Evolutionary conservation across 1,284 basidiomycete species (phyloP).

Genomic region (Nidula niveotomentosa): DNA sequence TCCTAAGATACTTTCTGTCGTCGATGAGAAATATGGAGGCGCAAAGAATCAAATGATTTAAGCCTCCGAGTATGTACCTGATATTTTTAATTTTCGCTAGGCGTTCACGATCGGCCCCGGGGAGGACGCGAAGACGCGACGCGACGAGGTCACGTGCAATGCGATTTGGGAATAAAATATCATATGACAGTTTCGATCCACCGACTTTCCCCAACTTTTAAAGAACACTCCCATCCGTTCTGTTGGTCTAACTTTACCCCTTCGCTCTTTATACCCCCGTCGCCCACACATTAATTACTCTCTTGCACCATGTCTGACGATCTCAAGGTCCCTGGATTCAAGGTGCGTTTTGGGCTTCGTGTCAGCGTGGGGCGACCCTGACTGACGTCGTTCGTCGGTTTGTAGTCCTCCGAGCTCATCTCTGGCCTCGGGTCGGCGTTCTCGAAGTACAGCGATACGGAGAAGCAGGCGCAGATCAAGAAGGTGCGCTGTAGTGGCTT

Average conservation of each 20-base stretch:
- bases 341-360: slow-evolving; percentile 33
- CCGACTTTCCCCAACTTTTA: neutral
- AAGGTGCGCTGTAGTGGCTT: slow-evolving; percentile 56
- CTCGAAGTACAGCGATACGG: slow-evolving; percentile 61
- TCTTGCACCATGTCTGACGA: slow-evolving; percentile 44
- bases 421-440: slow-evolving; percentile 65
- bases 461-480: slow-evolving; percentile 83
- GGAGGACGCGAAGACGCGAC: too few species aligned
- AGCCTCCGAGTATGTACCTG: too few species aligned
- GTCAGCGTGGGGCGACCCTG: neutral
- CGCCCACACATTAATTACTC: too few species aligned
- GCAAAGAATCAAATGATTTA: too few species aligned
- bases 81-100: too few species aligned
- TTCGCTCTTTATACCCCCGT: neutral
- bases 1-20: too few species aligned
- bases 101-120: too few species aligned
- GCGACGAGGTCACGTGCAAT: too few species aligned
- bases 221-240: neutral
- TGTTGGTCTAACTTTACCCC: neutral
- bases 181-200: too few species aligned
- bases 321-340: slow-evolving; percentile 58
- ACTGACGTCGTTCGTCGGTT: slow-evolving; percentile 4
- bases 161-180: too few species aligned
- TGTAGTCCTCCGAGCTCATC: slow-evolving; percentile 73
- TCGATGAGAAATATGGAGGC: too few species aligned